Conservation (phyloP, 495 filamentous ascomycete genomes). For the Penicillium subrubescens region DNA sequence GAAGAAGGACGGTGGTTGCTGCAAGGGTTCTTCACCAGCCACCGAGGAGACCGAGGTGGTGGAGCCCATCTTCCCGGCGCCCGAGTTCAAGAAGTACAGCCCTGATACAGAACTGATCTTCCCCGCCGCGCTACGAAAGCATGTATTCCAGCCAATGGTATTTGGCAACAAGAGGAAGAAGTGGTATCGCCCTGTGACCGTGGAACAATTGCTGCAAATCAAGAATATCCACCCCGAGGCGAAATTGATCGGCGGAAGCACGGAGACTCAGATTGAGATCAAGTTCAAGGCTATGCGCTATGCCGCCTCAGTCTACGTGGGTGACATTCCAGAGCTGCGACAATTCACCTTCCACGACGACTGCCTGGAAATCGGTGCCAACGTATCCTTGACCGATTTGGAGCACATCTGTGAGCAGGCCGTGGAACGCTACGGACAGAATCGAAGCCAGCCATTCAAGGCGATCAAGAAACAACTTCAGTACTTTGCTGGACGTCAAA, state of each 20-base stretch:
- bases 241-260: constrained; percentile 94
- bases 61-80: constrained; percentile 32
- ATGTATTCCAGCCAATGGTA: constrained; percentile 77
- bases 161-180: constrained; percentile 94
- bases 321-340: constrained; percentile 86
- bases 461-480: constrained; percentile 54
- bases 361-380: constrained; percentile 84
- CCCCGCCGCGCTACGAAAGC: constrained; percentile 78
- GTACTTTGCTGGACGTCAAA: constrained; percentile 96
- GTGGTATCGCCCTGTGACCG: constrained; percentile 88
- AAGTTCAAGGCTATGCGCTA: constrained; percentile 98
- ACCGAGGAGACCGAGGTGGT: constrained; percentile 19
- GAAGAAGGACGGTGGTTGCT: constrained; percentile 44
- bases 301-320: constrained; percentile 84
- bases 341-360: constrained; percentile 79
- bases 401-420: constrained; percentile 67
- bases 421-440: constrained; percentile 74
- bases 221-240: constrained; percentile 82
- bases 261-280: constrained; percentile 96
- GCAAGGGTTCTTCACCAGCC: constrained; percentile 31
- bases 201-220: constrained; percentile 88
- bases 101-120: constrained; percentile 96
- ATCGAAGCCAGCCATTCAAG: constrained; percentile 63
- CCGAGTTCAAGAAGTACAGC: constrained; percentile 87
- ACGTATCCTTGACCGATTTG: constrained; percentile 82